Conservation (phyloP, 108 stramenopile species). For the Nitzschia sp. region DNA sequence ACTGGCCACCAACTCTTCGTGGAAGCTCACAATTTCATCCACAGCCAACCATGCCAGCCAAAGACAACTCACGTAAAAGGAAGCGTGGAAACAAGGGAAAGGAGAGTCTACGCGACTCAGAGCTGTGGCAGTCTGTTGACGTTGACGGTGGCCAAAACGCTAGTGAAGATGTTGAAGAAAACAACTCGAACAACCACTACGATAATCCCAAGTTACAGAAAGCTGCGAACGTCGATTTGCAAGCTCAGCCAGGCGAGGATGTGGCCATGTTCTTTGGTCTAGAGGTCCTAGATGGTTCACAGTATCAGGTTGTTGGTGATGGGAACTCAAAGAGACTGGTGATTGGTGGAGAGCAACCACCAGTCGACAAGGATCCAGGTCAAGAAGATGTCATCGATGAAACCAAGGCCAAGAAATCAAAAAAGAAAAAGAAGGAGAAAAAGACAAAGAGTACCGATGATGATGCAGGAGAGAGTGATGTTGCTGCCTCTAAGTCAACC, state of each 20-base stretch:
- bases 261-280: constrained; percentile 62
- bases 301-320: constrained; percentile 44
- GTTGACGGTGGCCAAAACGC: constrained; percentile 2
- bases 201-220: constrained; percentile 28
- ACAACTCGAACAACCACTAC: constrained; percentile 42
- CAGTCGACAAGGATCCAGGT: neutral
- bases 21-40: too few species aligned
- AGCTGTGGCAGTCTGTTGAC: neutral
- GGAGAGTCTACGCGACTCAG: too few species aligned
- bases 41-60: too few species aligned
- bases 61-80: too few species aligned
- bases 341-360: constrained; percentile 1
- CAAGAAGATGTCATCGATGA: constrained; percentile 2
- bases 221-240: constrained; percentile 31
- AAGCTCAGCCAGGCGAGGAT: constrained; percentile 44
- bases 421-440: constrained; percentile 27
- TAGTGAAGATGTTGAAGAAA: neutral
- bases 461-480: neutral
- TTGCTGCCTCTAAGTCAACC: neutral
- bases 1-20: too few species aligned
- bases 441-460: constrained; percentile 18
- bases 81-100: too few species aligned
- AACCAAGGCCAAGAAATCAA: constrained; percentile 24
- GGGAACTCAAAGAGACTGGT: constrained; percentile 39
- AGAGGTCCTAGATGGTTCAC: constrained; percentile 62